Percentiles rank a stretch among this genome's conserved stretches.
Conservation (phyloP, 495 filamentous ascomycete genomes). For the Penicillium riverlandense region DNA sequence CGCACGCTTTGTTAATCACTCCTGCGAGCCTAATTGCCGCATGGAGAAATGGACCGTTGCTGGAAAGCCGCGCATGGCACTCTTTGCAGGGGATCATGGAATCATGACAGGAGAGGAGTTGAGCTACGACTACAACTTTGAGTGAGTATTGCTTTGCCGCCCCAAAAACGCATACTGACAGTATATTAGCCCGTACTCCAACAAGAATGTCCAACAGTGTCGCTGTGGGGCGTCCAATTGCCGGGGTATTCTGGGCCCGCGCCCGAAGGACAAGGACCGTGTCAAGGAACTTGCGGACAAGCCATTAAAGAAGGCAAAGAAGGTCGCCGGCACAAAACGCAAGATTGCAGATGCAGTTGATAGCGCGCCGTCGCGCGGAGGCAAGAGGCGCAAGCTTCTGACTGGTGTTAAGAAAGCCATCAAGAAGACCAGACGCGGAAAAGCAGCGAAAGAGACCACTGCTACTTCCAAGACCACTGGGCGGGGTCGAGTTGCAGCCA, state of each 20-base stretch:
- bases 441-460: slow-evolving; percentile 12
- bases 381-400: slow-evolving; percentile 32
- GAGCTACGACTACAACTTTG: slow-evolving; percentile 99
- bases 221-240: slow-evolving; percentile 72
- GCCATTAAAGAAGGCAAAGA: background rate
- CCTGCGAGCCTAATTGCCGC: slow-evolving; percentile 91
- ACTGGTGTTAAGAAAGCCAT: slow-evolving; percentile 32
- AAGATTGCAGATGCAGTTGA: slow-evolving; percentile 16
- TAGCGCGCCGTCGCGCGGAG: slow-evolving; percentile 12
- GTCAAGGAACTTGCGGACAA: slow-evolving; percentile 28
- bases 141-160: slow-evolving; percentile 37
- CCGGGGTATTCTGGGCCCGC: slow-evolving; percentile 70
- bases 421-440: slow-evolving; percentile 15
- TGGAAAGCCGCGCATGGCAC: slow-evolving; percentile 90
- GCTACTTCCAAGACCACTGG: slow-evolving; percentile 5
- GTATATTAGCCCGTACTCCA: slow-evolving; percentile 53
- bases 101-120: slow-evolving; percentile 93
- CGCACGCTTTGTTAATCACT: slow-evolving; percentile 97
- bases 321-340: slow-evolving; percentile 23
- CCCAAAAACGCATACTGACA: slow-evolving; percentile 4
- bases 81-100: slow-evolving; percentile 84
- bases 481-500: slow-evolving; percentile 6
- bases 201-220: slow-evolving; percentile 77
- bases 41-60: slow-evolving; percentile 98
- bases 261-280: slow-evolving; percentile 49